Percentiles rank a stretch among this genome's conserved stretches.
Evolutionary conservation across 495 filamentous ascomycete species (phyloP).

Genomic region (Endocarpon pusillum): DNA sequence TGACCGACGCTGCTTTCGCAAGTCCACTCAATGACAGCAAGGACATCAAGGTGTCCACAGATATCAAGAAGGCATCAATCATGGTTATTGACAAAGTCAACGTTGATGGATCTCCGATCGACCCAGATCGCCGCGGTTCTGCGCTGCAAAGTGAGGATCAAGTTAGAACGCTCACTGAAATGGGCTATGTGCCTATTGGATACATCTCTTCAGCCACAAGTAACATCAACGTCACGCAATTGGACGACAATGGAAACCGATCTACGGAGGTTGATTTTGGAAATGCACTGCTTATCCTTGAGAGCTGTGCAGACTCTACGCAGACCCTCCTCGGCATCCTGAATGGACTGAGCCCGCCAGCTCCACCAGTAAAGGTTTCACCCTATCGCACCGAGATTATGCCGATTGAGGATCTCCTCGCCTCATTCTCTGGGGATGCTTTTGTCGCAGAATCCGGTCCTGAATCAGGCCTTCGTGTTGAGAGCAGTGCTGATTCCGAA

Average conservation of each 20-base stretch:
- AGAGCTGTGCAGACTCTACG: conserved; percentile 93
- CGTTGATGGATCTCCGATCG: conserved; percentile 28
- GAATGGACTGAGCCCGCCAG: conserved; percentile 68
- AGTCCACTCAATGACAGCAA: conserved; percentile 42
- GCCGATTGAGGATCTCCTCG: conserved; percentile 72
- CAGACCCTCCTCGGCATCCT: conserved; percentile 73
- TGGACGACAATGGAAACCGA: conserved; percentile 32
- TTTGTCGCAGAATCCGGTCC: conserved; percentile 31
- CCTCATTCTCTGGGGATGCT: conserved; percentile 73
- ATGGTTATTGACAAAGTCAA: conserved; percentile 66
- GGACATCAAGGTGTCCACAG: conserved; percentile 39
- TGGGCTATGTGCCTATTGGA: conserved; percentile 71
- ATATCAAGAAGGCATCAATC: conserved; percentile 62
- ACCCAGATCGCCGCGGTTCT: conserved; percentile 27
- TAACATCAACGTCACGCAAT: conserved; percentile 7
- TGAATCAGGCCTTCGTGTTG: conserved; percentile 3
- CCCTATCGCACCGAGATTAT: conserved; percentile 82
- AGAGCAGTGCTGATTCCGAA: conserved; percentile 6
- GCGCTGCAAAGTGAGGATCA: conserved; percentile 37
- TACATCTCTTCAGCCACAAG: conserved; percentile 65
- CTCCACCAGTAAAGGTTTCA: conserved; percentile 55
- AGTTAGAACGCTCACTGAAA: conserved; percentile 42
- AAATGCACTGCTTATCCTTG: conserved; percentile 75
- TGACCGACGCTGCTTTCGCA: conserved; percentile 57
- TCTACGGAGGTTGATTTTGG: conserved; percentile 63